phyloP scores from a whole-genome alignment of 108 stramenopile genomes.

The Pseudonitzschia multiseries region DNA sequence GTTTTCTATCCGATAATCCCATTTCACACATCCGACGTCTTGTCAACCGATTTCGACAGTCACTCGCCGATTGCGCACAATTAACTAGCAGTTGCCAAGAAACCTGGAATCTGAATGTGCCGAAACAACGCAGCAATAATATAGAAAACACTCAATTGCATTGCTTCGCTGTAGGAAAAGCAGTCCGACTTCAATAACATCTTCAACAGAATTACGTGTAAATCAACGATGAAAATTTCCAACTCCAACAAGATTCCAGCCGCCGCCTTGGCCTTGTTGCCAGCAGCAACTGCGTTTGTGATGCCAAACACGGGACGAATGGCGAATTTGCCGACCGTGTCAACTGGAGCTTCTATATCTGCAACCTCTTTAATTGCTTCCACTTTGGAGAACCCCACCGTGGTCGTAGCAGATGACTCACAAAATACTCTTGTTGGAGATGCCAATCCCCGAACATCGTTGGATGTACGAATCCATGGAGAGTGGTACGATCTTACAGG shows the following conservation, averaged over 20 bases:
- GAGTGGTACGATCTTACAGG: slow-evolving; percentile 89
- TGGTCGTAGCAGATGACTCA: neutral
- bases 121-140: neutral
- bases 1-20: neutral
- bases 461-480: slow-evolving; percentile 85
- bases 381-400: neutral
- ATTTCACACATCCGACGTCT: too few species aligned
- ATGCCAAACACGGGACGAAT: neutral
- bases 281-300: neutral
- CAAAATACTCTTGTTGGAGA: neutral
- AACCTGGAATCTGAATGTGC: too few species aligned
- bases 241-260: neutral
- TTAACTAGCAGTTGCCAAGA: neutral
- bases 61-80: neutral
- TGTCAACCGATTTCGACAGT: neutral
- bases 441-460: slow-evolving; percentile 53
- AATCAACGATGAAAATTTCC: neutral
- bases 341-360: neutral
- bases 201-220: neutral
- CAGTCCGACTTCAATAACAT: neutral
- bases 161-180: neutral
- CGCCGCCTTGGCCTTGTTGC: neutral
- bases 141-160: neutral
- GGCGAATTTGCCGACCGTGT: too few species aligned
- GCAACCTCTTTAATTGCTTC: neutral